Base-by-base conservation (phyloP, 345 rosid species). In the Aurinia saxatilis region DNA sequence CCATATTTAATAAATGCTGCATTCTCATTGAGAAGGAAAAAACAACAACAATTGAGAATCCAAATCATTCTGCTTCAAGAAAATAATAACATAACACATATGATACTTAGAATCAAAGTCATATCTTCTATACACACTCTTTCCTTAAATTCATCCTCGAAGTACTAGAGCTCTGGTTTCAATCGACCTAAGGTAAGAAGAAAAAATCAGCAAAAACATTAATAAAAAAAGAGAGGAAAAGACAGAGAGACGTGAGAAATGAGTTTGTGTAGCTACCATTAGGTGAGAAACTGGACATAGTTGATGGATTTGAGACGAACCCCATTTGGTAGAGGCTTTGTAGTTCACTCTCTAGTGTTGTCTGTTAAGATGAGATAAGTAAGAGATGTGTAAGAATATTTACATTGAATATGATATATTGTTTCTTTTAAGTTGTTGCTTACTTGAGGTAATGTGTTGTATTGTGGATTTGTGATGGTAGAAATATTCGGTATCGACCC, bases 261-360 rank as follows among this genome's bases (percentile, higher is more conserved):
- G 15, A 14, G 58, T 31, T 65, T 45, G 42, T 14, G 36, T 46
- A 37, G 66, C 31, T 57, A 80, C 91, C 87, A 65, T 74, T 83
- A 45, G 80, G 79, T 75, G 86, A 82, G 75, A 81, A 76, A 69
- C 68, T 60, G 65, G 82, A 77, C 12, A 77, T 67, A 29, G 82
- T 82, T 18, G 95, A 78, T 71, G 69, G 70, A 44, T 65, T 76
- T 59, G 93, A 76, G 65, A 86, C 81, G 10, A 74, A 82, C 21
- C 91, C 95, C 93, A 87, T 83, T 59, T 85, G 90, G 71, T 78
- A 81, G 53, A 87, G 82, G 74, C 60, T 82, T 46, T 85, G 96
- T 45, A 87, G 77, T 59, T 89, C 95, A 56, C 69, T 81, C 68
- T 87, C 88, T 71, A 86, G 50, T 31, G 63, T 62, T 49, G 79